Percentiles rank a stretch among this genome's conserved stretches.
Evolutionary conservation across 139 green algal genomes (phyloP).

Genomic region (Raphidocelis subcapitata): DNA sequence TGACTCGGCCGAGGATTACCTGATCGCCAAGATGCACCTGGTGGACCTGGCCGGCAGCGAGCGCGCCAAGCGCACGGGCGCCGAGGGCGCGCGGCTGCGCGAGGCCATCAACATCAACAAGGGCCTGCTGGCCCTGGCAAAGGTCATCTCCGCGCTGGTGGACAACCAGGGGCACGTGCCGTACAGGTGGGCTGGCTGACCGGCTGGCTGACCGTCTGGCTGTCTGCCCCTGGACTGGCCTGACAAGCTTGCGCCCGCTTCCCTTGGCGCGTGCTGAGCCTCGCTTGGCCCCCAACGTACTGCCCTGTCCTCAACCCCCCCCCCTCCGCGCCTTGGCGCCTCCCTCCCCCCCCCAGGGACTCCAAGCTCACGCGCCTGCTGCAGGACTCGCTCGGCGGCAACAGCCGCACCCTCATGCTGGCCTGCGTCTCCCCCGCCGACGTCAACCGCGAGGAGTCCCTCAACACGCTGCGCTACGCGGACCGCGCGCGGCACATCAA

Average conservation of each 20-base stretch:
- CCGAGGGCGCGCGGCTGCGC: slow-evolving; percentile 69
- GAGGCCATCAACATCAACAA: slow-evolving; percentile 96
- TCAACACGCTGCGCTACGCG: slow-evolving; percentile 90
- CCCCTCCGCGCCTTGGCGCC: neutral
- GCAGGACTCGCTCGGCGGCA: slow-evolving; percentile 94
- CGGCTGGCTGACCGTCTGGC: neutral
- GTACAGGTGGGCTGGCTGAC: slow-evolving; percentile 31
- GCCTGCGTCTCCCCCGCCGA: slow-evolving; percentile 90
- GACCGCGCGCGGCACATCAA: slow-evolving; percentile 88
- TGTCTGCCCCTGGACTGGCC: no score
- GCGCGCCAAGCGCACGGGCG: slow-evolving; percentile 91
- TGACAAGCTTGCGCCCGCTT: no score
- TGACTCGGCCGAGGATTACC: slow-evolving; percentile 67
- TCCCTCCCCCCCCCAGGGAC: slow-evolving; percentile 87
- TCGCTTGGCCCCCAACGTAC: neutral
- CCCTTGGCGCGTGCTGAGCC: no score
- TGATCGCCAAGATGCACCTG: slow-evolving; percentile 79
- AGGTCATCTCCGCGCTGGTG: slow-evolving; percentile 95
- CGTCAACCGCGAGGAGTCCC: slow-evolving; percentile 85
- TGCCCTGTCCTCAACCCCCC: neutral
- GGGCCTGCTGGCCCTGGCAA: slow-evolving; percentile 93
- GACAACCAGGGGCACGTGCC: slow-evolving; percentile 76
- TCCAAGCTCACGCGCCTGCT: slow-evolving; percentile 96
- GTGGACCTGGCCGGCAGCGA: slow-evolving; percentile 86
- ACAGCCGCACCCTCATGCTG: slow-evolving; percentile 94